Evolutionary conservation across 768 basidiomycete genomes (phyloP).

Genomic region (Lactarius tabidus): DNA sequence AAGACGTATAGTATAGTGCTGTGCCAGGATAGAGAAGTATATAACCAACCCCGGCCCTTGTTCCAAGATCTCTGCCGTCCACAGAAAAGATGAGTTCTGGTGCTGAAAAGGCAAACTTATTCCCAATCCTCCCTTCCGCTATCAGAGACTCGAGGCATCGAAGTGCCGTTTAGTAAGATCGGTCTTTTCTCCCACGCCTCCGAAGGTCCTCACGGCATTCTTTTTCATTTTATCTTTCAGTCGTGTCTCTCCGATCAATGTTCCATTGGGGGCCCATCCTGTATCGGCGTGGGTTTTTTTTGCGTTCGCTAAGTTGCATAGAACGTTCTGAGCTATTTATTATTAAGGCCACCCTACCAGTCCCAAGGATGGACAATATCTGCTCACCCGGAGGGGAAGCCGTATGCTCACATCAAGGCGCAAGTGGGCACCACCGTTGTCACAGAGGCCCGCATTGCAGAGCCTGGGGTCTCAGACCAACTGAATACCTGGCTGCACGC

Average conservation of each 20-base stretch:
- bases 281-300: constrained; percentile 1
- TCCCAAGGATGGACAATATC: not conserved
- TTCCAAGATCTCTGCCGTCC: too few species aligned
- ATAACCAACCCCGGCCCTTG: too few species aligned
- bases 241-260: not conserved
- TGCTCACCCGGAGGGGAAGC: constrained; percentile 14
- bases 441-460: constrained; percentile 4
- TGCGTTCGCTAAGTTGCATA: not conserved
- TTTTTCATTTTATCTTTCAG: not conserved
- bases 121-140: not conserved
- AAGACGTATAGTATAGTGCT: too few species aligned
- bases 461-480: not conserved
- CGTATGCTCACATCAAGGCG: not conserved
- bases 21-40: too few species aligned
- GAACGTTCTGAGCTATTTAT: not conserved
- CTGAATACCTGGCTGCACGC: not conserved
- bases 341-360: not conserved
- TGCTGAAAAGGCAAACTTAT: not conserved
- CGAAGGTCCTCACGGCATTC: too few species aligned
- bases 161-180: too few species aligned
- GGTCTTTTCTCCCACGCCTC: too few species aligned
- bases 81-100: too few species aligned
- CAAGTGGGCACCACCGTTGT: not conserved
- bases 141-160: constrained; percentile 1
- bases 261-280: not conserved